phyloP scores from a whole-genome alignment of 768 basidiomycete genomes.

The Strobilomyces dryophilus region DNA sequence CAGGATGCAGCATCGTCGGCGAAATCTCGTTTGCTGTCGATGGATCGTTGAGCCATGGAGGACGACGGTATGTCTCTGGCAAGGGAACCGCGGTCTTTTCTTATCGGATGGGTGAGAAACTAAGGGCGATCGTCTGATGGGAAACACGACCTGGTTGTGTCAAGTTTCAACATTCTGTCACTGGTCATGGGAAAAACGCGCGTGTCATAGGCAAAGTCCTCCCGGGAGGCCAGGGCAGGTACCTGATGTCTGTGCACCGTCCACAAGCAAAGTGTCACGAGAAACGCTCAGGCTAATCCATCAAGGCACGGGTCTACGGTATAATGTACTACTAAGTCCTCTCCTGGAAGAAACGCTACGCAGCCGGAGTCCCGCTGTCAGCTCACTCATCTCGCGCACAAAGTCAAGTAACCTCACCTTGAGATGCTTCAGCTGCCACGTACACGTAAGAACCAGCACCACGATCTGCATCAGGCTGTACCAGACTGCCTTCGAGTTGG shows the following conservation, averaged over 20 bases:
- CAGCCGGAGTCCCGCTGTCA: conserved; percentile 2
- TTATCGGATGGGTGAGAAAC: conserved; percentile 13
- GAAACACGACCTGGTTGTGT: conserved; percentile 7
- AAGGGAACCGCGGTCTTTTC: not conserved
- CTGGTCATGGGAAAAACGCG: not conserved
- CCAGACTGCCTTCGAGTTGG: conserved; percentile 93
- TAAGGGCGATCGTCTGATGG: not conserved
- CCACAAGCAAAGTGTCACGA: not conserved
- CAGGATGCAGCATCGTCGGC: conserved; percentile 9
- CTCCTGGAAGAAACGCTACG: conserved; percentile 82
- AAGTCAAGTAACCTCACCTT: conserved; percentile 49
- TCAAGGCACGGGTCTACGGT: conserved; percentile 7
- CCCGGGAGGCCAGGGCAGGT: not conserved
- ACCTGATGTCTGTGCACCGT: not conserved
- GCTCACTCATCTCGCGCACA: not conserved
- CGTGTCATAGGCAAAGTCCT: not conserved
- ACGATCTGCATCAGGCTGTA: conserved; percentile 87
- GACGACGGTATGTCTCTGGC: not conserved
- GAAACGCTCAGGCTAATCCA: not conserved
- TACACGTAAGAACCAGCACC: conserved; percentile 78
- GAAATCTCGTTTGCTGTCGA: conserved; percentile 23
- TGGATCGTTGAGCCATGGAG: conserved; percentile 15
- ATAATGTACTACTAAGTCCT: conserved; percentile 43
- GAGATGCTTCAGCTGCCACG: conserved; percentile 92
- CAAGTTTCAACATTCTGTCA: conserved; percentile 10